Evolutionary conservation across 805 yeast species (phyloP).

Genomic region (Ogataea angusta): DNA sequence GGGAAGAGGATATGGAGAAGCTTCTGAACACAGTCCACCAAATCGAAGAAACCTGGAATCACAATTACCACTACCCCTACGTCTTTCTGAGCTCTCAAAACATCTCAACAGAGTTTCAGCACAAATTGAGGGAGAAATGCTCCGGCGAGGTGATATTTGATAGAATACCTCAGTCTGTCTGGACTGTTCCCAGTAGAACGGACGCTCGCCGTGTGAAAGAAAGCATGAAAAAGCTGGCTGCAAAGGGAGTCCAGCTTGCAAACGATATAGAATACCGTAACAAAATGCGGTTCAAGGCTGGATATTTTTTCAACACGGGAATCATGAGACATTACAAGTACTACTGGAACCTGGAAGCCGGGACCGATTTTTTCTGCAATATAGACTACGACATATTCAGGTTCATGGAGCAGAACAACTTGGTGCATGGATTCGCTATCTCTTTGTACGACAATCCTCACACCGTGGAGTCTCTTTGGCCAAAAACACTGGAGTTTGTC

Average conservation of each 20-base stretch:
- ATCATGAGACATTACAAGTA: slow-evolving; percentile 66
- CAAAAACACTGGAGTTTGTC: slow-evolving; percentile 61
- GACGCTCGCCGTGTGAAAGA: slow-evolving; percentile 35
- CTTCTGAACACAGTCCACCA: slow-evolving; percentile 49
- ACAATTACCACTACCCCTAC: slow-evolving; percentile 68
- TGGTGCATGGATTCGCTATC: slow-evolving; percentile 72
- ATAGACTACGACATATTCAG: slow-evolving; percentile 77
- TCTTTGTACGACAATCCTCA: slow-evolving; percentile 59
- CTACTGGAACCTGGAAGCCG: slow-evolving; percentile 95
- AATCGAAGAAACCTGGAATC: slow-evolving; percentile 60
- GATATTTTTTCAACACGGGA: slow-evolving; percentile 74
- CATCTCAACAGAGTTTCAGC: slow-evolving; percentile 54
- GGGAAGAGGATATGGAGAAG: slow-evolving; percentile 52
- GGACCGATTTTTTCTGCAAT: slow-evolving; percentile 68
- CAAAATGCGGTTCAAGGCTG: slow-evolving; percentile 86
- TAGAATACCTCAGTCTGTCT: slow-evolving; percentile 38
- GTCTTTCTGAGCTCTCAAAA: slow-evolving; percentile 68
- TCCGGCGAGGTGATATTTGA: slow-evolving; percentile 26
- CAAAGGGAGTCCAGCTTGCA: slow-evolving; percentile 63
- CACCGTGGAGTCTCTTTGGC: slow-evolving; percentile 78
- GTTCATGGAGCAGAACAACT: slow-evolving; percentile 70
- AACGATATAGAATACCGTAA: slow-evolving; percentile 72
- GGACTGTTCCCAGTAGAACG: slow-evolving; percentile 59
- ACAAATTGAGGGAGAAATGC: slow-evolving; percentile 36
- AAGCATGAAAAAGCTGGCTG: slow-evolving; percentile 23